phyloP scores from a whole-genome alignment of 2,329 filamentous ascomycete genomes.

The Pseudocercospora crystallina region DNA sequence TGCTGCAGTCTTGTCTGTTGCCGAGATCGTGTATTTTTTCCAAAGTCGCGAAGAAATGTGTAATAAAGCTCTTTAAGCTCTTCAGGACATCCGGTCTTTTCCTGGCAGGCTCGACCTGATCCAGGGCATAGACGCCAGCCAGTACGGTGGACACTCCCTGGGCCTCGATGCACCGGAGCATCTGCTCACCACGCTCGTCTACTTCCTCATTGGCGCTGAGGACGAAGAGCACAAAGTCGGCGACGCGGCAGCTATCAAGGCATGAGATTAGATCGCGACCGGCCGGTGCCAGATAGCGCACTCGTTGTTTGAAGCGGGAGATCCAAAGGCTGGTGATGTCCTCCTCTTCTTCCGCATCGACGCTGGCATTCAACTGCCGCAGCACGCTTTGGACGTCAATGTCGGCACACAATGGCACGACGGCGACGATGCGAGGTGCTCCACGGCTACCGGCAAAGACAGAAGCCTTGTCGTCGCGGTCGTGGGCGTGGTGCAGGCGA shows the following conservation, averaged over 20 bases:
- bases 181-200: constrained; percentile 78
- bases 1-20: constrained; percentile 84
- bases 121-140: constrained; percentile 71
- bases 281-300: constrained; percentile 78
- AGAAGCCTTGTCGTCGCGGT: constrained; percentile 74
- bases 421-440: constrained; percentile 81
- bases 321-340: constrained; percentile 64
- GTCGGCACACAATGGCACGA: constrained; percentile 79
- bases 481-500: constrained; percentile 77
- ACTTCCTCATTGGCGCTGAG: constrained; percentile 81
- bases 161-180: constrained; percentile 83
- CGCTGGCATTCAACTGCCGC: constrained; percentile 68
- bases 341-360: constrained; percentile 70
- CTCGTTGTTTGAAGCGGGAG: constrained; percentile 90
- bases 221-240: constrained; percentile 87
- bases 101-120: constrained; percentile 76
- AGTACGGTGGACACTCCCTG: constrained; percentile 94
- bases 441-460: constrained; percentile 85
- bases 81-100: constrained; percentile 71
- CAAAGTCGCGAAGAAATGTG: constrained; percentile 88
- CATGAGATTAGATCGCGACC: constrained; percentile 69
- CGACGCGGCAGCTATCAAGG: constrained; percentile 80
- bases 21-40: constrained; percentile 90
- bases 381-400: constrained; percentile 68
- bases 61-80: constrained; percentile 89